Evolutionary conservation across 805 yeast genomes (phyloP).

Genomic region (Lipomyces chichibuensis): DNA sequence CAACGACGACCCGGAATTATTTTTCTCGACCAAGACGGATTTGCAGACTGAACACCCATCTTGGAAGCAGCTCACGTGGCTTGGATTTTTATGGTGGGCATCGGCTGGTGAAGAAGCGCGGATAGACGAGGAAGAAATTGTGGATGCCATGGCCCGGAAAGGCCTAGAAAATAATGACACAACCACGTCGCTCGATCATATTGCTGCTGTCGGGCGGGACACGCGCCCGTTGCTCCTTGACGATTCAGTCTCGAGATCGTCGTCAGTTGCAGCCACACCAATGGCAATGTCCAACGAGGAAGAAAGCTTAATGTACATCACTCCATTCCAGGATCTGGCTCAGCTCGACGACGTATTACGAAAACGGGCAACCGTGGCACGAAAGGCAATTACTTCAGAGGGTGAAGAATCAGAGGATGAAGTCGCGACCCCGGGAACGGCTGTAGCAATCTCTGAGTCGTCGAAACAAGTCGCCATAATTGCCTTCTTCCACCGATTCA

Average conservation of each 20-base stretch:
- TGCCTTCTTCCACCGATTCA: slow-evolving; percentile 38
- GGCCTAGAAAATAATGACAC: slow-evolving; percentile 25
- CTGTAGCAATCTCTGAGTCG: slow-evolving; percentile 23
- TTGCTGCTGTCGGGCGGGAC: slow-evolving; percentile 25
- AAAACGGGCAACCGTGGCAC: slow-evolving; percentile 18
- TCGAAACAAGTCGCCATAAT: slow-evolving; percentile 37
- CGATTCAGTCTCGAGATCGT: slow-evolving; percentile 32
- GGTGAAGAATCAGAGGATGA: slow-evolving; percentile 18
- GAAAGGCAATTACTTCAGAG: neutral
- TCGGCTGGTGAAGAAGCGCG: slow-evolving; percentile 68
- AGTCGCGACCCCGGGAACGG: slow-evolving; percentile 6
- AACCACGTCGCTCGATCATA: slow-evolving; percentile 25
- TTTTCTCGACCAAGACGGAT: slow-evolving; percentile 35
- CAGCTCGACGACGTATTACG: slow-evolving; percentile 23
- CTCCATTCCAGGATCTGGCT: slow-evolving; percentile 33
- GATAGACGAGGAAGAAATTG: slow-evolving; percentile 47
- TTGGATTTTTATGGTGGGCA: slow-evolving; percentile 85
- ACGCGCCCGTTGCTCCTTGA: slow-evolving; percentile 39
- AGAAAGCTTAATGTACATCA: slow-evolving; percentile 29
- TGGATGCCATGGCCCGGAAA: slow-evolving; percentile 45
- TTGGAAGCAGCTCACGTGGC: slow-evolving; percentile 64
- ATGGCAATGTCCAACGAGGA: slow-evolving; percentile 26
- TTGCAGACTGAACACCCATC: slow-evolving; percentile 43
- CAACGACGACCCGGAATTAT: slow-evolving; percentile 33
- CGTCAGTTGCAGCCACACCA: slow-evolving; percentile 33